Base-by-base conservation (phyloP, 179 eudicot genomes). In the Silene coronaria region DNA sequence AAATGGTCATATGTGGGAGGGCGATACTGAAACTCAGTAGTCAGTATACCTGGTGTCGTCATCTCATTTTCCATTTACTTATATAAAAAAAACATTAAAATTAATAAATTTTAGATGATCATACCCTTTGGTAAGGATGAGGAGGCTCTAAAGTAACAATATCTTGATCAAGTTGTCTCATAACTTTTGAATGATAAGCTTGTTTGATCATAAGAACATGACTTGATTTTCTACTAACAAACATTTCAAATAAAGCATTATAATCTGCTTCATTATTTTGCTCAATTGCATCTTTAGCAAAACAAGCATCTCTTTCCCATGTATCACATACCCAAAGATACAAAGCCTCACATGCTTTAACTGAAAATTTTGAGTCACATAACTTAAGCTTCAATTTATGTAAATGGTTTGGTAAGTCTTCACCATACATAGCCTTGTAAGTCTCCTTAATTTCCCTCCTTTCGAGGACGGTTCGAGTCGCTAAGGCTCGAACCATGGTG, bases 81-180 rank as follows among this genome's bases (percentile, higher is more conserved):
- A 11, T 48, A 51, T 12, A 13, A 45, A 45, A 51, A 51, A 51
- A 51, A 51, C 17, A 51, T 51, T 12, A 51, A 1, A 53, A 53
- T 53, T 17, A 17, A 53, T 53, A 53, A 53, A 53, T 53, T 53
- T 16, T 42, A 42, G 13, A 42, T 42, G 2, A 58, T 24, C 76
- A 76, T 79, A 89, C 97, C 88, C 78, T 91, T 80, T 91, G 87
- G 80, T 59, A 91, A 48, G 94, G 89, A 77, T 88, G 87, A 16
- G 92, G 85, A 80, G 94, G 91, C 59, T 91, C 97, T 74, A 88
- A 75, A 75, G 70, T 74, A 22, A 76, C 59, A 51, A 91, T 82
- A 79, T 91, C 92, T 64, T 88, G 89, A 73, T 88, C 92, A 36
- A 89, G 77, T 12, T 74, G 80, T 23, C 88, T 87, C 75, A 76